Percentiles rank a stretch among this genome's conserved stretches.
phyloP scores from a whole-genome alignment of 345 rosid species.

The Euphorbia tirucalli region DNA sequence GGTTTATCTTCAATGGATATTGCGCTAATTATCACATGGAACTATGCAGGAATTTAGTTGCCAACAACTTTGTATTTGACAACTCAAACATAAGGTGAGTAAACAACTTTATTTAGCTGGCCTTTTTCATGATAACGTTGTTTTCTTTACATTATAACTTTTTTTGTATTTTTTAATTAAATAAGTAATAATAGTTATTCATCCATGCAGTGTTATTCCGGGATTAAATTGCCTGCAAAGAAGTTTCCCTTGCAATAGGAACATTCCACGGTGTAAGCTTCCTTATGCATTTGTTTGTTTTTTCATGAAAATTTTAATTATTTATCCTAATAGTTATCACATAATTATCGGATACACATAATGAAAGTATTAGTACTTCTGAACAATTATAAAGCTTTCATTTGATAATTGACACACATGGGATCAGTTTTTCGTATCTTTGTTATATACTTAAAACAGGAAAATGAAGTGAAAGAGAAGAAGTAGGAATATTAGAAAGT shows the following conservation, averaged over 20 bases:
- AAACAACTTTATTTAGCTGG: neutral
- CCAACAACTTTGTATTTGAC: slow-evolving; percentile 36
- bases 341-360: neutral
- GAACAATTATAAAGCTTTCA: neutral
- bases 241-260: slow-evolving; percentile 32
- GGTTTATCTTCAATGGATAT: neutral
- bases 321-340: neutral
- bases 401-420: neutral
- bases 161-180: neutral
- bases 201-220: slow-evolving; percentile 28
- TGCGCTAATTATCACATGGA: slow-evolving; percentile 1
- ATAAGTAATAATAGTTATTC: neutral
- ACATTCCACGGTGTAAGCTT: slow-evolving; percentile 32
- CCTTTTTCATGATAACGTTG: too few relatives aligned
- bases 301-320: neutral
- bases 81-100: slow-evolving; percentile 27
- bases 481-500: neutral
- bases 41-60: slow-evolving; percentile 35
- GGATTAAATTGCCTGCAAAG: slow-evolving; percentile 41
- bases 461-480: neutral
- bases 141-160: neutral
- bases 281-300: neutral
- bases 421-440: too few relatives aligned
- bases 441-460: neutral
- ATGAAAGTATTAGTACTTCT: too few relatives aligned